Base-by-base conservation (phyloP, 1,284 basidiomycete genomes). In the Moesziomyces antarcticus region DNA sequence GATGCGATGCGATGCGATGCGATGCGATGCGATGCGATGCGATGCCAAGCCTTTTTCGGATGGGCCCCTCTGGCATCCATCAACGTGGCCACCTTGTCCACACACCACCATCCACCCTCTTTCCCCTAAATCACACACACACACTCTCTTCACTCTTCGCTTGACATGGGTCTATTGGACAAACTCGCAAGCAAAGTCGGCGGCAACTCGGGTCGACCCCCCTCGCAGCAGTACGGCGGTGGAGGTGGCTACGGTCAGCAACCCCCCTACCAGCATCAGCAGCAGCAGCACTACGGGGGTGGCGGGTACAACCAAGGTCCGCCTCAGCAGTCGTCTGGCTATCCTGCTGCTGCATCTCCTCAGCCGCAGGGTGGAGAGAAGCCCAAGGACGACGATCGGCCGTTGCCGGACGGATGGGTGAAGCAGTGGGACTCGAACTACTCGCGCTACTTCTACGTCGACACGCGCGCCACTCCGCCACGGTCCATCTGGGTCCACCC, bases 401-500 rank as follows among this genome's bases (percentile, higher is more conserved):
- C 78, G 1, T 52, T 81, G 10, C 79, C 79, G 6, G 68, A 74
- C 1, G 80, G 80, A 40, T 82, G 78, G 78, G 75, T 80, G 37
- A 79, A 79, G 75, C 80, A 82, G 57, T 82, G 72, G 70, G 77
- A 82, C 53, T 55, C 35, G 62, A 79, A 82, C 62, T 82, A 83
- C 73, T 73, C 64, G 27, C 74, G 74, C 43, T 72, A 78, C 75
- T 83, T 83, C 43, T 83, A 78, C 69, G 82, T 83, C 24, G 78
- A 83, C 59, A 83, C 82, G 18, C 54, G 57, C 20, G 71, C 74
- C 7, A 78, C 68, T 14, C 82, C 82, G 7, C 81, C 82, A 1
- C 66, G 77, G 3, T 81, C 79, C 25, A 79, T 77, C 56, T 83
- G 82, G 82, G 67, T 73, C 2, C 81, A 83, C 55, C 82, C 82